Conservation (phyloP, 2,329 filamentous ascomycete genomes). For the Didymosphaeria variabile region DNA sequence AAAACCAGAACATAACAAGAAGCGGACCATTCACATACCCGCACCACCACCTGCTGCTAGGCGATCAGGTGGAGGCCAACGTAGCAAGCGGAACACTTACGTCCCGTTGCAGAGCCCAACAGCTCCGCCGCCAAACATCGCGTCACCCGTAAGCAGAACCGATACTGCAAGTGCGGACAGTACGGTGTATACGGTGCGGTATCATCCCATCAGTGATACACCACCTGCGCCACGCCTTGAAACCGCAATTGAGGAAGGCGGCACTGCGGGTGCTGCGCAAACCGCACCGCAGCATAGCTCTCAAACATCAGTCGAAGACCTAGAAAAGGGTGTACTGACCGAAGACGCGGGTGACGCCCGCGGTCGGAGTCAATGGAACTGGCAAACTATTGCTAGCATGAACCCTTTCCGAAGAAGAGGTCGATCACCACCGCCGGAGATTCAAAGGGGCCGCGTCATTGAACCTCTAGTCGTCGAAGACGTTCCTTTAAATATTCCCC, state of each 20-base stretch:
- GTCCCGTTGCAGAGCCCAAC: conserved; percentile 46
- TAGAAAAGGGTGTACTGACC: conserved; percentile 40
- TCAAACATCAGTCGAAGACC: conserved; percentile 31
- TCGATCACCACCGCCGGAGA: conserved; percentile 66
- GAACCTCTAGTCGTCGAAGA: conserved; percentile 51
- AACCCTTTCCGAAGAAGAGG: conserved; percentile 68
- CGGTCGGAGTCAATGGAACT: conserved; percentile 50
- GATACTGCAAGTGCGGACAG: conserved; percentile 70
- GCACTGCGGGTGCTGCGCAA: conserved; percentile 18
- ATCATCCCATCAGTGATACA: conserved; percentile 63
- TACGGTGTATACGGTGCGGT: conserved; percentile 70
- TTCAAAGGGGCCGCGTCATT: conserved; percentile 64
- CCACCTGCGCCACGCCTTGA: conserved; percentile 31
- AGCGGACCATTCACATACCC: conserved; percentile 44
- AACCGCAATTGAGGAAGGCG: conserved; percentile 27
- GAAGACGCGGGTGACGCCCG: conserved; percentile 19
- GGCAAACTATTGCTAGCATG: conserved; percentile 59
- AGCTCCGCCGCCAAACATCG: conserved; percentile 57
- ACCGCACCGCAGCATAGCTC: background rate
- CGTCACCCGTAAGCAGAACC: conserved; percentile 66
- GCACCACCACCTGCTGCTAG: conserved; percentile 41
- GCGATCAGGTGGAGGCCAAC: conserved; percentile 37
- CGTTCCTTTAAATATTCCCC: conserved; percentile 46
- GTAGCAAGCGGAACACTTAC: conserved; percentile 36
- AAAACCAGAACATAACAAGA: conserved; percentile 40